These are phyloP conservation scores for Rhodofomes roseus DNA, from an alignment of 1,284 basidiomycete species.

Conservation along the genomic window DNA sequence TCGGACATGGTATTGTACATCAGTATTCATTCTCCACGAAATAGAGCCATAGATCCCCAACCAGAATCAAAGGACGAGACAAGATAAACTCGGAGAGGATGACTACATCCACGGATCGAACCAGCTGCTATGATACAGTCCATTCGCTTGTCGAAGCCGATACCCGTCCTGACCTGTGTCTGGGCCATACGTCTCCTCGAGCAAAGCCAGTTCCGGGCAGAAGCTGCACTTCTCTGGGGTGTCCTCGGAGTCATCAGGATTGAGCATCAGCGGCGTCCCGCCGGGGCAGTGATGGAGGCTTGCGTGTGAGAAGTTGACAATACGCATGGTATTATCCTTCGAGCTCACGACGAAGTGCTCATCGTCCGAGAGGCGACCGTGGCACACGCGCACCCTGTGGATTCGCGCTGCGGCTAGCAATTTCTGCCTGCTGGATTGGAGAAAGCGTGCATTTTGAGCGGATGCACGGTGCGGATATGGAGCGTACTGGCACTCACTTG, in stretches of 20 bases:
- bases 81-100: not conserved
- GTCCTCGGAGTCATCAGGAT: conserved; percentile 6
- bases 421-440: conserved; percentile 13
- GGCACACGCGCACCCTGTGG: conserved; percentile 12
- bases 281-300: conserved; percentile 12
- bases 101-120: not conserved
- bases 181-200: conserved; percentile 16
- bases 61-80: too few species aligned
- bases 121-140: not conserved
- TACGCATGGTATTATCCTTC: conserved; percentile 13
- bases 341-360: conserved; percentile 11
- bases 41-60: too few species aligned
- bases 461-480: not conserved
- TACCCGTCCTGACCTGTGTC: conserved; percentile 9
- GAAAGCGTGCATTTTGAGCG: not conserved
- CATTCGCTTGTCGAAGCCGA: conserved; percentile 1
- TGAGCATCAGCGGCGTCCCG: conserved; percentile 7
- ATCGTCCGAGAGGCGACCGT: conserved; percentile 6
- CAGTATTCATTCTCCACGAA: not conserved
- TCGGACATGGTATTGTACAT: not conserved
- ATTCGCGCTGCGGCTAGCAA: conserved; percentile 11
- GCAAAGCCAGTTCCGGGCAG: conserved; percentile 13
- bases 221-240: conserved; percentile 2
- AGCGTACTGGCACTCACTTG: not conserved
- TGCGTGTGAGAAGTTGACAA: conserved; percentile 16